A percentile compares a stretch with the other conserved stretches of the same genome.
Conservation (phyloP, 2,329 filamentous ascomycete genomes). For the Xylariales sp. region DNA sequence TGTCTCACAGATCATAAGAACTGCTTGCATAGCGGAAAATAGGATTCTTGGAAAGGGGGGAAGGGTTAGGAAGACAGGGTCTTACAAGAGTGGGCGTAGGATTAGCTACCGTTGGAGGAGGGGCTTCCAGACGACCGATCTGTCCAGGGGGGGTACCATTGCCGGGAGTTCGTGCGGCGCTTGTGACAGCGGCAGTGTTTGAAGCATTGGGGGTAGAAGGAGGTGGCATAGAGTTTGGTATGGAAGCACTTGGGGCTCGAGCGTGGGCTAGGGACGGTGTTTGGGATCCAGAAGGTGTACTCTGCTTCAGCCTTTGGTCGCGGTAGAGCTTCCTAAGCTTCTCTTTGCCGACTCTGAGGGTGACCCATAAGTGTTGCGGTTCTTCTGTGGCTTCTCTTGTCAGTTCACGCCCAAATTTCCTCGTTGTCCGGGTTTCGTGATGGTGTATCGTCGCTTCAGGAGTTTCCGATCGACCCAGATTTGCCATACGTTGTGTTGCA, state of each 20-base stretch:
- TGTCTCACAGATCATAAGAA: constrained; percentile 24
- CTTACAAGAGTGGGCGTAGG: constrained; percentile 58
- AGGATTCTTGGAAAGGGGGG: constrained; percentile 15
- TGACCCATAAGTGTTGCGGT: constrained; percentile 65
- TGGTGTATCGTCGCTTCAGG: constrained; percentile 70
- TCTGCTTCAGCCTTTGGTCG: constrained; percentile 41
- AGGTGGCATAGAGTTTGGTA: constrained; percentile 31
- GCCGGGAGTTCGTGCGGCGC: constrained; percentile 16
- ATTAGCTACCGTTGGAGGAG: constrained; percentile 54
- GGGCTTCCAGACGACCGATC: constrained; percentile 64
- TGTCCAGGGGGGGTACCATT: constrained; percentile 43
- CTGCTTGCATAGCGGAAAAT: constrained; percentile 27
- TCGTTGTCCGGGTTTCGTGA: constrained; percentile 68
- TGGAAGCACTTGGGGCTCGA: constrained; percentile 38
- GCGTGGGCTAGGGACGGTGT: constrained; percentile 42
- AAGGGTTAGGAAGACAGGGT: constrained; percentile 19
- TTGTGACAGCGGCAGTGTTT: constrained; percentile 14
- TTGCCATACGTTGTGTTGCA: constrained; percentile 82
- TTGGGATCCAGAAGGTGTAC: constrained; percentile 36
- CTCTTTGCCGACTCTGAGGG: constrained; percentile 66
- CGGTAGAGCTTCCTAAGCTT: constrained; percentile 64
- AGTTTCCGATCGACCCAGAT: constrained; percentile 78
- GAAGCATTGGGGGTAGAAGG: constrained; percentile 27
- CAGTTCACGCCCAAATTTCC: constrained; percentile 52
- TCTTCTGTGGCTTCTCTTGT: constrained; percentile 79